phyloP scores from a whole-genome alignment of 108 stramenopile species.

The Skeletonema costatum region DNA sequence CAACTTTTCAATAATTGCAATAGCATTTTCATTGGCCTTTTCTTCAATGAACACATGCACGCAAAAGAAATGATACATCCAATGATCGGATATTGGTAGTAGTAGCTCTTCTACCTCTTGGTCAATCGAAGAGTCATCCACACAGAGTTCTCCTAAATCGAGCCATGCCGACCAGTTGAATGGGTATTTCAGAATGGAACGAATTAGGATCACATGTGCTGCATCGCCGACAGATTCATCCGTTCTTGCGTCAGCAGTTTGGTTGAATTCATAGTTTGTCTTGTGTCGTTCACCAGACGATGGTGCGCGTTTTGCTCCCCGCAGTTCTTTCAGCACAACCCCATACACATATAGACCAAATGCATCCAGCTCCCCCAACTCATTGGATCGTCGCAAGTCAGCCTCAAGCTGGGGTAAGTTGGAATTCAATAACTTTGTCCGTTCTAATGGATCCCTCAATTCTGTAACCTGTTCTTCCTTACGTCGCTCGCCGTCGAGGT shows the following conservation, averaged over 20 bases:
- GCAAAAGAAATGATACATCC: conserved; percentile 91
- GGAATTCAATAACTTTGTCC: conserved; percentile 44
- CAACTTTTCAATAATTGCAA: conserved; percentile 68
- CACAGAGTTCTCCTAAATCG: conserved; percentile 79
- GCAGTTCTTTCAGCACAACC: conserved; percentile 59
- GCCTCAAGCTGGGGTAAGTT: conserved; percentile 70
- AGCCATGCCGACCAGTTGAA: conserved; percentile 98
- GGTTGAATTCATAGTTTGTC: not conserved
- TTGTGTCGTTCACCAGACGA: not conserved
- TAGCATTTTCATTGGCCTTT: conserved; percentile 80
- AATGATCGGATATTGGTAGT: conserved; percentile 56
- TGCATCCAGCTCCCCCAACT: conserved; percentile 64
- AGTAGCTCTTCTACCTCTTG: conserved; percentile 61
- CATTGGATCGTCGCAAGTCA: conserved; percentile 60
- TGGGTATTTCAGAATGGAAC: conserved; percentile 80
- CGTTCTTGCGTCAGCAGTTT: not conserved
- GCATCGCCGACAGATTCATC: conserved; percentile 11
- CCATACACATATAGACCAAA: conserved; percentile 95
- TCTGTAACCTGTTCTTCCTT: conserved; percentile 83
- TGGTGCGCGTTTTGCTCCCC: conserved; percentile 29
- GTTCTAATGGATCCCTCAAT: conserved; percentile 62
- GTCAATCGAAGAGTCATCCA: conserved; percentile 67
- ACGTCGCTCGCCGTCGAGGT: conserved; percentile 92
- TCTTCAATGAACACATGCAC: conserved; percentile 91
- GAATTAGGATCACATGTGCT: conserved; percentile 69